Conservation (phyloP, 768 basidiomycete genomes). For the Phallus indusiatus region DNA sequence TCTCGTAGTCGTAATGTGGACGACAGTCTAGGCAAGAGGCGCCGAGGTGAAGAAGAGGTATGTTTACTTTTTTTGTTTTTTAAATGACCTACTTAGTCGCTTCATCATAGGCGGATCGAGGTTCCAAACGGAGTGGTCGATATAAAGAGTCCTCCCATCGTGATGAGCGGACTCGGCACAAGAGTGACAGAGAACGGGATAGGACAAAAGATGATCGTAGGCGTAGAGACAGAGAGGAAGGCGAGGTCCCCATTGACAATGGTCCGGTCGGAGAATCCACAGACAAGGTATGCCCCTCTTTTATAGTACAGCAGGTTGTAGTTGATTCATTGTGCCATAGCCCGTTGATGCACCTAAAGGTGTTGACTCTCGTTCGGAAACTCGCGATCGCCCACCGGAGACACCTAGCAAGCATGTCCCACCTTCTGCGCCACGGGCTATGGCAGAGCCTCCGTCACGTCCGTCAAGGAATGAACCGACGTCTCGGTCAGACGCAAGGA, state of each 20-base stretch:
- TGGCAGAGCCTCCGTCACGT: constrained; percentile 29
- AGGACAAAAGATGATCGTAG: constrained; percentile 60
- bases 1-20: constrained; percentile 39
- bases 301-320: not conserved
- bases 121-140: constrained; percentile 72
- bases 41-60: constrained; percentile 71
- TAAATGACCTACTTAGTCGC: not conserved
- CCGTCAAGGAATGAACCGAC: not conserved
- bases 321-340: not conserved
- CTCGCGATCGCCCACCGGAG: not conserved
- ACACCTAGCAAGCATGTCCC: constrained; percentile 28
- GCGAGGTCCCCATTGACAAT: constrained; percentile 25
- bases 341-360: not conserved
- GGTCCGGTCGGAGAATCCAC: constrained; percentile 36
- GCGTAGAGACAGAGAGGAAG: constrained; percentile 49
- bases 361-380: not conserved
- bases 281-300: constrained; percentile 47
- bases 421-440: constrained; percentile 64
- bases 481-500: not conserved
- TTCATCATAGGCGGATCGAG: constrained; percentile 50
- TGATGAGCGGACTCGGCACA: constrained; percentile 51
- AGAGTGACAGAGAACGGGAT: constrained; percentile 63
- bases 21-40: constrained; percentile 64
- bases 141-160: constrained; percentile 65
- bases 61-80: constrained; percentile 17